Conservation (phyloP, 345 rosid genomes). For the Pugionium cornutum region DNA sequence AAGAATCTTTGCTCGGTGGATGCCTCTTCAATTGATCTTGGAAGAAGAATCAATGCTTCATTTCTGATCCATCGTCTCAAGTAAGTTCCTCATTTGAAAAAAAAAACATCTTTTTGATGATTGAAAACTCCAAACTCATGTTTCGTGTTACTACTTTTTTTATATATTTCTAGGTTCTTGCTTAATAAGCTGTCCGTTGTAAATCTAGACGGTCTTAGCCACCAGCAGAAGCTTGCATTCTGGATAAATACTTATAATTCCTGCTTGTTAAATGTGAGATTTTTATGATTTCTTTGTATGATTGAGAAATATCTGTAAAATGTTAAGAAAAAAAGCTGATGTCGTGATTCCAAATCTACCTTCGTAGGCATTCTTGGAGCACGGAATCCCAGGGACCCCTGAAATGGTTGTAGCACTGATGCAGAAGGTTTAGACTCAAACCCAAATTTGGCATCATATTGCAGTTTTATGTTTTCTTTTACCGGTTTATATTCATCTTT, state of each 20-base stretch:
- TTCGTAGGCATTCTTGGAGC: conserved; percentile 74
- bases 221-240: conserved; percentile 95
- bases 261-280: conserved; percentile 78
- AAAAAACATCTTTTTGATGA: neutral
- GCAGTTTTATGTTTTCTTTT: neutral
- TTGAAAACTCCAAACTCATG: conserved; percentile 17
- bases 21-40: conserved; percentile 61
- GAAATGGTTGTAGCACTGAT: conserved; percentile 78
- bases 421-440: conserved; percentile 65
- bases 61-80: conserved; percentile 73
- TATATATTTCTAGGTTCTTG: conserved; percentile 50
- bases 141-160: conserved; percentile 4
- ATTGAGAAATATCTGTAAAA: conserved; percentile 1
- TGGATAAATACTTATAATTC: conserved; percentile 93
- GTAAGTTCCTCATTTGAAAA: conserved; percentile 43
- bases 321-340: neutral
- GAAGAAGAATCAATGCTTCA: conserved; percentile 51
- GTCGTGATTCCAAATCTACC: neutral
- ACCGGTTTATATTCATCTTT: neutral
- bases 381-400: conserved; percentile 74
- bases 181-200: conserved; percentile 72
- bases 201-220: conserved; percentile 65
- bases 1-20: conserved; percentile 57
- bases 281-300: neutral
- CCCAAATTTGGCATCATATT: neutral